Evolutionary conservation across 345 rosid genomes (phyloP).

Genomic region (Murraya paniculata): DNA sequence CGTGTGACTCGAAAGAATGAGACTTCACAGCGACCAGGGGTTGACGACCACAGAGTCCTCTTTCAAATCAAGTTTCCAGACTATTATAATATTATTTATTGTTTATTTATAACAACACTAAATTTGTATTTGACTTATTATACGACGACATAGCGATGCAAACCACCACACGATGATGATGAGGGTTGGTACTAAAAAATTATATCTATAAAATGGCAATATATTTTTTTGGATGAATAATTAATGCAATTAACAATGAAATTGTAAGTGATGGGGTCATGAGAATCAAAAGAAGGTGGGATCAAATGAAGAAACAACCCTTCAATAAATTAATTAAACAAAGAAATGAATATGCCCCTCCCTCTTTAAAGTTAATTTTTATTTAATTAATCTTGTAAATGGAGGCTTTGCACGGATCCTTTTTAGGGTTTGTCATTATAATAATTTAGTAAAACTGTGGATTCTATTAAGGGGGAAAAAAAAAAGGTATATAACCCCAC

Average conservation of each 20-base stretch:
- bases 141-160: neutral
- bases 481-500: slow-evolving; percentile 5
- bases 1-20: neutral
- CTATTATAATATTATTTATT: too few relatives aligned
- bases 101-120: neutral
- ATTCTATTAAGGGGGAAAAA: neutral
- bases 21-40: slow-evolving; percentile 3
- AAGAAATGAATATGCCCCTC: neutral
- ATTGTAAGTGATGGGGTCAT: slow-evolving; percentile 16
- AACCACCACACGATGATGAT: neutral
- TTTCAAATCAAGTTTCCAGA: too few relatives aligned
- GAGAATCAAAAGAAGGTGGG: slow-evolving; percentile 25
- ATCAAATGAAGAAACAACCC: slow-evolving; percentile 28
- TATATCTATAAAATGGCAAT: too few relatives aligned
- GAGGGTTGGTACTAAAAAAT: neutral
- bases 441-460: slow-evolving; percentile 5
- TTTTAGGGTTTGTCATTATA: neutral
- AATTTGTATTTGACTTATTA: slow-evolving; percentile 6
- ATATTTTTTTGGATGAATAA: too few relatives aligned
- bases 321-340: slow-evolving; percentile 13
- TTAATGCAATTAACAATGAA: slow-evolving; percentile 4
- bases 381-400: neutral
- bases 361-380: neutral
- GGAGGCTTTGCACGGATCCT: slow-evolving; percentile 18
- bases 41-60: neutral